phyloP scores from a whole-genome alignment of 371 early-diverging fungal genomes.

The Dipsacomyces acuminosporus region DNA sequence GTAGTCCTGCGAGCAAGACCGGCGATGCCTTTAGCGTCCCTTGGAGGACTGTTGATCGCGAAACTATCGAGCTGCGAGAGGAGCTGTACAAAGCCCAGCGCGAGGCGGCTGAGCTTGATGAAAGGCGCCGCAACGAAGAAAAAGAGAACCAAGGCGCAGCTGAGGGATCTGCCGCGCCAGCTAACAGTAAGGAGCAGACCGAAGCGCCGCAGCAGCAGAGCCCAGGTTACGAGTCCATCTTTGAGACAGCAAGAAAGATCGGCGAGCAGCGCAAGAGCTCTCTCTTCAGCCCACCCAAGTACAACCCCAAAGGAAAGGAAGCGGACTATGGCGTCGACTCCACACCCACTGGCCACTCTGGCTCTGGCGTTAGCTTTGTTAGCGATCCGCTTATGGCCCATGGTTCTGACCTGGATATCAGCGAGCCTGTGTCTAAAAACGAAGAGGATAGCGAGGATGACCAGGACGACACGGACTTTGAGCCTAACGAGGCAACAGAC shows the following conservation, averaged over 20 bases:
- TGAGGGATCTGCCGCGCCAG: not conserved
- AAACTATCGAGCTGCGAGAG: conserved; percentile 29
- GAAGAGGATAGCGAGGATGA: conserved; percentile 4
- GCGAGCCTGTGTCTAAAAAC: too few relatives aligned
- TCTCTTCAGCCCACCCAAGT: not conserved
- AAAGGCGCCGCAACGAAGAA: not conserved
- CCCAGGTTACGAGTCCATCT: conserved; percentile 31
- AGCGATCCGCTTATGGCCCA: too few relatives aligned
- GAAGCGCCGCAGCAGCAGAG: not conserved
- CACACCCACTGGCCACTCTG: too few relatives aligned
- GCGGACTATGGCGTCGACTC: not conserved
- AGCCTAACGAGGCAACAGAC: conserved; percentile 9
- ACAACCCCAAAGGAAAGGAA: conserved; percentile 10
- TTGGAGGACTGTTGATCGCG: conserved; percentile 37
- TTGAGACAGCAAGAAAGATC: conserved; percentile 25
- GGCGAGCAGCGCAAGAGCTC: conserved; percentile 19
- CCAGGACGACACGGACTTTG: conserved; percentile 19
- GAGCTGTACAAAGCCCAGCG: conserved; percentile 15
- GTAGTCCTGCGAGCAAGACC: not conserved
- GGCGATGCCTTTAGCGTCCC: conserved; percentile 31
- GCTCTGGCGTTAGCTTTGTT: too few relatives aligned
- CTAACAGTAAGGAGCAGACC: too few relatives aligned
- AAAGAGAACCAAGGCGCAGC: not conserved
- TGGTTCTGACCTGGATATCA: too few relatives aligned
- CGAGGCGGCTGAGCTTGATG: conserved; percentile 1